These are phyloP conservation scores for Ophiostoma tasmaniense DNA, from an alignment of 2,329 filamentous ascomycete genomes.

Conservation along the genomic window DNA sequence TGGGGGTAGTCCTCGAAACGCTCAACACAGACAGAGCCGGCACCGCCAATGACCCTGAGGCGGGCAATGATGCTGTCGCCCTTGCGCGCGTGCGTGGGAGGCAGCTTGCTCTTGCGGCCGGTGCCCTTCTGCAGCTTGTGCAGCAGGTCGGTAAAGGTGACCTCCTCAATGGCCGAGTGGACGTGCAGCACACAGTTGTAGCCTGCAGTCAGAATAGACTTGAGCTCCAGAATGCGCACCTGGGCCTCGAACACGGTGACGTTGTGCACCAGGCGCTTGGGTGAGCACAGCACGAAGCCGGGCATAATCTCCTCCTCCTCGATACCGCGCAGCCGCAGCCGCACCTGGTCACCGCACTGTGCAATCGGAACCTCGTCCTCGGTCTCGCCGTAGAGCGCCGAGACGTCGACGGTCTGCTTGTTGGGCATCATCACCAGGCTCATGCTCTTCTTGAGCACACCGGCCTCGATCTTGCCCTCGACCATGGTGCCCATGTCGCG, in stretches of 20 bases:
- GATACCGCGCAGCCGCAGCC: slow-evolving; percentile 81
- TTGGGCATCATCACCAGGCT: slow-evolving; percentile 93
- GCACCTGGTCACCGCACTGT: slow-evolving; percentile 90
- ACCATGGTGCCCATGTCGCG: slow-evolving; percentile 95
- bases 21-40: slow-evolving; percentile 85
- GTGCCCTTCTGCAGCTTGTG: slow-evolving; percentile 97
- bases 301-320: slow-evolving; percentile 96
- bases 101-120: slow-evolving; percentile 81
- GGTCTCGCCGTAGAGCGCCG: slow-evolving; percentile 87
- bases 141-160: slow-evolving; percentile 78
- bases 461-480: slow-evolving; percentile 94
- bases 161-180: slow-evolving; percentile 94
- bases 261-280: slow-evolving; percentile 86
- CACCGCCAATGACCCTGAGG: slow-evolving; percentile 76
- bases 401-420: slow-evolving; percentile 67
- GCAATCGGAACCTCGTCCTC: slow-evolving; percentile 81
- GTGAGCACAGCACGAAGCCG: slow-evolving; percentile 92
- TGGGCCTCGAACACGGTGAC: slow-evolving; percentile 89
- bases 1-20: slow-evolving; percentile 94
- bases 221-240: slow-evolving; percentile 88
- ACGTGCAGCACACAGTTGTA: slow-evolving; percentile 98
- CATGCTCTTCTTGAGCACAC: slow-evolving; percentile 84
- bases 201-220: slow-evolving; percentile 84
- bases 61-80: slow-evolving; percentile 83
- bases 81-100: slow-evolving; percentile 81